These are phyloP conservation scores for Nicotiana obtusifolia DNA, from an alignment of 257 asterid genomes.

Conservation along the genomic window DNA sequence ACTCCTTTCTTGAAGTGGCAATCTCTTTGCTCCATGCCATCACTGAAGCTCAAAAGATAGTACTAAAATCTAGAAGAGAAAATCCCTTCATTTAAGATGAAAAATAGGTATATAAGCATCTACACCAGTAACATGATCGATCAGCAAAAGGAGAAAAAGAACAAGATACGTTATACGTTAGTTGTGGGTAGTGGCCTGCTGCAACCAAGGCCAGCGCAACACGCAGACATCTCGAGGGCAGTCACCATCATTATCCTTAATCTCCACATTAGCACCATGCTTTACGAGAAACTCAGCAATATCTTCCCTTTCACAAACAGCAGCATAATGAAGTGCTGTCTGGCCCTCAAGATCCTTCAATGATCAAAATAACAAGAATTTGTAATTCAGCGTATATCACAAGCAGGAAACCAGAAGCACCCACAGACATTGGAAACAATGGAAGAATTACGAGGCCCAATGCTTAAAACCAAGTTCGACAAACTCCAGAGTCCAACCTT, in stretches of 20 bases:
- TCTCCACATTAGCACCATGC: constrained; percentile 58
- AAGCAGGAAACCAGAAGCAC: not conserved
- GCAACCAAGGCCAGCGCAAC: constrained; percentile 65
- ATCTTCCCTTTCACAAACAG: constrained; percentile 77
- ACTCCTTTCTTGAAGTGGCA: not conserved
- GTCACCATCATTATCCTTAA: constrained; percentile 68
- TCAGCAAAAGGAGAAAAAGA: constrained; percentile 9
- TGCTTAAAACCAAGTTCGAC: not conserved
- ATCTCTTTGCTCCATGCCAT: not conserved
- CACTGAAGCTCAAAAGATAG: not conserved
- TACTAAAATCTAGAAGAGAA: constrained; percentile 6
- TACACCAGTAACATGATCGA: constrained; percentile 26
- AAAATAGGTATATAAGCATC: constrained; percentile 21
- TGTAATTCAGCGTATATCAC: not conserved
- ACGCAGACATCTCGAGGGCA: constrained; percentile 73
- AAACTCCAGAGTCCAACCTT: not conserved
- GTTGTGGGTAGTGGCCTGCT: constrained; percentile 26
- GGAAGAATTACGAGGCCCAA: not conserved
- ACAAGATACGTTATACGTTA: constrained; percentile 7
- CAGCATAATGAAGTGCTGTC: constrained; percentile 87
- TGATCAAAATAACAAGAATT: not conserved
- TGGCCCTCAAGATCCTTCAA: constrained; percentile 90
- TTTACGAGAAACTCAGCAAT: constrained; percentile 78
- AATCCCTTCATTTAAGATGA: not conserved
- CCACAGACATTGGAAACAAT: not conserved